Conservation (phyloP, 306 rosid species). For the Cajanus cajan region DNA sequence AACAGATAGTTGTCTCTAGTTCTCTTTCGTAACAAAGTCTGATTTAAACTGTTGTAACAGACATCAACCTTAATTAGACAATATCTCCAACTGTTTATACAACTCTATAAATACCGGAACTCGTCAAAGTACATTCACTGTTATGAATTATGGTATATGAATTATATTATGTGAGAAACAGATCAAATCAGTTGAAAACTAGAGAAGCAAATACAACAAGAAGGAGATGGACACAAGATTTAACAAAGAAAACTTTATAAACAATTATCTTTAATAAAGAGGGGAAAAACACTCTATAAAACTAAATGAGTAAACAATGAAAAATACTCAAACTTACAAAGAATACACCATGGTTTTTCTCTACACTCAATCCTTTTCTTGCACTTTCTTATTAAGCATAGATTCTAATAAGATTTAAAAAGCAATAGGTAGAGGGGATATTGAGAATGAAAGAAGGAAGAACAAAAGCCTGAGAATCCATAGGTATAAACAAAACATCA, state of each 20-base stretch:
- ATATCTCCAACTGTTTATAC: not conserved
- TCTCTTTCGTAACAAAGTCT: not conserved
- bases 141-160: too few species aligned
- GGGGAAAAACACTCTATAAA: too few species aligned
- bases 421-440: not conserved
- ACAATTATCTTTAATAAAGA: too few species aligned
- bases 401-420: not conserved
- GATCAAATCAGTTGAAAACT: too few species aligned
- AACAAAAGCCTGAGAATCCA: not conserved
- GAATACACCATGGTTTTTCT: not conserved
- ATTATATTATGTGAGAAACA: too few species aligned
- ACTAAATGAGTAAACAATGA: not conserved
- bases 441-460: not conserved
- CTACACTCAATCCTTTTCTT: too few species aligned
- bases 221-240: too few species aligned
- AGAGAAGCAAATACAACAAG: too few species aligned
- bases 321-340: not conserved
- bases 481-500: constrained; percentile 3
- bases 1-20: not conserved
- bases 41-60: not conserved
- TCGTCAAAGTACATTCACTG: not conserved
- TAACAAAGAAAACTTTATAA: too few species aligned
- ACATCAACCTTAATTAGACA: not conserved
- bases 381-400: not conserved
- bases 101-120: not conserved